A percentile compares a stretch with the other conserved stretches of the same genome.
Conservation (phyloP, 2,329 filamentous ascomycete genomes). For the Calonectria multiphialidica region DNA sequence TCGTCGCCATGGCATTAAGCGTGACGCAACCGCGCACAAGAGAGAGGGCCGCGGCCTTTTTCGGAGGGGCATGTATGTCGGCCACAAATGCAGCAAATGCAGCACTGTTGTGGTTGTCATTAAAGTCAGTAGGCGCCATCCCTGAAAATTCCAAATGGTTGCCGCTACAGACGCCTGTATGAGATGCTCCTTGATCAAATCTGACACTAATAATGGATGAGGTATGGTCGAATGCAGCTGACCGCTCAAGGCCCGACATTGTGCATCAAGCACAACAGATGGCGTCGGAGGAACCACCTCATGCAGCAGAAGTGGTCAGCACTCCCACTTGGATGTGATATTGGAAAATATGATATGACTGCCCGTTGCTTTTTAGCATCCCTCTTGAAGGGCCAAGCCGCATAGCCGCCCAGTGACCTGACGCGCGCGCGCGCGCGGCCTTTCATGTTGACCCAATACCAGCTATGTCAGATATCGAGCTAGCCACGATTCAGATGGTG, state of each 20-base stretch:
- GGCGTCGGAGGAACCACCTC: neutral
- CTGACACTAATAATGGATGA: neutral
- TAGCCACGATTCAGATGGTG: neutral
- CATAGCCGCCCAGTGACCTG: neutral
- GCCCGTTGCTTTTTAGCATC: neutral
- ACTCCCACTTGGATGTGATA: neutral
- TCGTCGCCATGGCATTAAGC: conserved; percentile 23
- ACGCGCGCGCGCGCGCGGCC: neutral
- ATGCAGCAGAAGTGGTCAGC: neutral
- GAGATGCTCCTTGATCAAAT: neutral
- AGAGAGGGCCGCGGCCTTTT: neutral
- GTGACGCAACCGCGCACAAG: conserved; percentile 4
- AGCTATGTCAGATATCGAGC: neutral
- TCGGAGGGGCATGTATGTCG: neutral
- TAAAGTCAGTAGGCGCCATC: neutral
- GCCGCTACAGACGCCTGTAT: neutral
- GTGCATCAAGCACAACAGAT: conserved; percentile 1
- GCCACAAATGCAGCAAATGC: neutral
- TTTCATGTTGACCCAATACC: neutral
- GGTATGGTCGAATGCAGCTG: neutral
- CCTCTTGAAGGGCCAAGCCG: neutral
- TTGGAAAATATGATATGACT: neutral
- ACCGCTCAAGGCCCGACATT: conserved; percentile 10
- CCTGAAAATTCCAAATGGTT: neutral
- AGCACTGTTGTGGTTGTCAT: neutral